Evolutionary conservation across 441 rosid genomes (phyloP).

Genomic region (Populus hybrid): DNA sequence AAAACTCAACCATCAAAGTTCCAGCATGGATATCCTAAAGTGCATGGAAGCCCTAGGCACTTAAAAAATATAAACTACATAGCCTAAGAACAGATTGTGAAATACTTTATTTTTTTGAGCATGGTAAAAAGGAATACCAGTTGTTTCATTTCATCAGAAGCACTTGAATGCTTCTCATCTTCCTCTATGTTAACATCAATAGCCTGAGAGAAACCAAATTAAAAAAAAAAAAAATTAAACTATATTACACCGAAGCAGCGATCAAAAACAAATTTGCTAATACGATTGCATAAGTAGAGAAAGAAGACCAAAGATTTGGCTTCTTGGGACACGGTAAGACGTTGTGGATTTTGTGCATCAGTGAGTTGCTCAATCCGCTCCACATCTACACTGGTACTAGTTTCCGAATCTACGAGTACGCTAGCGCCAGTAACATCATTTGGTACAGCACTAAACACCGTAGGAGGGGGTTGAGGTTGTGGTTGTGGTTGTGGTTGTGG

Average conservation of each 20-base stretch:
- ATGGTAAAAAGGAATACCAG: conserved; percentile 8
- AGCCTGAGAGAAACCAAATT: conserved; percentile 4
- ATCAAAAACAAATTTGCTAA: conserved; percentile 5
- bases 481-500: neutral
- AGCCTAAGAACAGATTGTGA: neutral
- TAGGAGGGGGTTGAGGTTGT: neutral
- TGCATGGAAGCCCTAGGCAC: neutral
- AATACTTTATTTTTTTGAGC: neutral
- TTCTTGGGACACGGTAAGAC: conserved; percentile 32
- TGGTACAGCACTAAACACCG: conserved; percentile 12
- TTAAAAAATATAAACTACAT: conserved; percentile 1
- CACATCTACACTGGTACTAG: conserved; percentile 13
- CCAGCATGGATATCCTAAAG: neutral
- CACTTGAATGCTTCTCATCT: conserved; percentile 6
- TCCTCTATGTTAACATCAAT: neutral
- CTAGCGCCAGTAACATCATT: conserved; percentile 15
- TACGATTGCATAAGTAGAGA: neutral
- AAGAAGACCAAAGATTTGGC: conserved; percentile 52
- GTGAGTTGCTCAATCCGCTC: conserved; percentile 19
- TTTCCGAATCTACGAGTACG: conserved; percentile 11
- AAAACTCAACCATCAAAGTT: neutral
- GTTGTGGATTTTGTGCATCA: conserved; percentile 24
- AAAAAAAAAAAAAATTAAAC: neutral
- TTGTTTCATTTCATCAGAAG: conserved; percentile 7
- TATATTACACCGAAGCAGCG: neutral